Evolutionary conservation across 768 basidiomycete species (phyloP), one percentile per base, ranked within the genome.

Genomic region (Xerocomellus amylosporus): DNA sequence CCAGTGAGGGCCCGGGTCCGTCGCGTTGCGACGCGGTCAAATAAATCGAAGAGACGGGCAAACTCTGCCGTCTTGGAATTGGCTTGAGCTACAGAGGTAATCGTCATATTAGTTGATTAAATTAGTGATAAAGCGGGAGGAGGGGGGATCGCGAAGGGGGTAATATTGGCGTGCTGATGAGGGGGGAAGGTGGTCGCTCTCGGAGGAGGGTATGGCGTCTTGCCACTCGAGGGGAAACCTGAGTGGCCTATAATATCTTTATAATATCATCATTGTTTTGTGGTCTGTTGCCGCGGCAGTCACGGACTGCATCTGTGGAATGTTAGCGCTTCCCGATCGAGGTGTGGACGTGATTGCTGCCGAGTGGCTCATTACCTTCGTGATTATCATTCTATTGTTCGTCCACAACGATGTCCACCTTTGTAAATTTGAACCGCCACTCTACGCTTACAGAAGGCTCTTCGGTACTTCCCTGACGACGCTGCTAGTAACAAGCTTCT

Each of bases 1-100:
- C 54, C 64, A 49, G 49, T 46, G 50, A 61, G 57, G 26, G 59
- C 60, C 14, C 72, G 72, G 22, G 75, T 63, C 39, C 77, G 71
- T 54, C 74, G 74, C 15, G 76, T 73, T n/a, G 77, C 77, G 28
- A 85, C 75, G 33, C 73, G 75, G 38, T 84, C 79, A 58, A 83
- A 83, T 49, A 81, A 66, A 38, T 77, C 73, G 54, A 82, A 79
- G 36, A 85, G 77, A 49, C 73, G 72, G 2, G 79, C 78, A 58
- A 83, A 80, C 46, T 84, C 83, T 38, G 77, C 75, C 10, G 69
- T 77, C 63, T 75, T 80, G 46, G 72, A 57, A 26, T 77, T 69
- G 38, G 65, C 61, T 39, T 68, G 48, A 36, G 63, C 59, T 46
- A 53, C 55, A 15, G 59, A 46, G 9, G 51, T 55, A n/a, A 60